Evolutionary conservation across 2,329 filamentous ascomycete genomes (phyloP).

Genomic region (Massarina eburnea): DNA sequence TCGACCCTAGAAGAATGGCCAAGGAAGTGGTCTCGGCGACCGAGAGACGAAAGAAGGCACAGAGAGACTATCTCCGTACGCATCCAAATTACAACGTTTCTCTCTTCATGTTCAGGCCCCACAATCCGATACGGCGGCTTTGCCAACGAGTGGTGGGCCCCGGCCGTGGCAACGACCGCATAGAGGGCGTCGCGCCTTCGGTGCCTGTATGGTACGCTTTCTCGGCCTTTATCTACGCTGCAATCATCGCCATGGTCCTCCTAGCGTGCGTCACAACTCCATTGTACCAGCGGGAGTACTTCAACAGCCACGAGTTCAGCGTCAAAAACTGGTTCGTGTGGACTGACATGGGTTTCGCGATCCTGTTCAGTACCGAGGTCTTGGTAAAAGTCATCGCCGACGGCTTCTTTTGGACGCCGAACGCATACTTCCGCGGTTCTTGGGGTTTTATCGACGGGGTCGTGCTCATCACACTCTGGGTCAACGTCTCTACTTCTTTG

Average conservation of each 20-base stretch:
- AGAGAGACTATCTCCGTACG: slow-evolving; percentile 83
- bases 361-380: slow-evolving; percentile 83
- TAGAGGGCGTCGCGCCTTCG: slow-evolving; percentile 87
- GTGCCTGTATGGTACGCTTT: slow-evolving; percentile 90
- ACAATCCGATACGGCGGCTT: slow-evolving; percentile 74
- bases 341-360: slow-evolving; percentile 86
- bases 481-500: slow-evolving; percentile 85
- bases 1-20: slow-evolving; percentile 86
- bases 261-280: slow-evolving; percentile 93
- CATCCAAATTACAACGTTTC: slow-evolving; percentile 93
- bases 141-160: slow-evolving; percentile 92
- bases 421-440: slow-evolving; percentile 93
- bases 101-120: slow-evolving; percentile 79
- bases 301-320: slow-evolving; percentile 60
- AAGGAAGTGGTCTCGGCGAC: slow-evolving; percentile 85
- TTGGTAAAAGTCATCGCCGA: slow-evolving; percentile 92
- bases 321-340: slow-evolving; percentile 90
- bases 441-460: slow-evolving; percentile 96
- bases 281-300: slow-evolving; percentile 88
- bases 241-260: slow-evolving; percentile 96
- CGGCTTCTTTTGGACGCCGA: slow-evolving; percentile 93
- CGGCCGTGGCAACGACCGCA: slow-evolving; percentile 80
- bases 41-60: slow-evolving; percentile 79
- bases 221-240: slow-evolving; percentile 89
- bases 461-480: slow-evolving; percentile 90